Evolutionary conservation across 208 protist species (phyloP), one percentile per base, ranked within the genome.

Genomic region (Acanthamoeba lugdunensis): DNA sequence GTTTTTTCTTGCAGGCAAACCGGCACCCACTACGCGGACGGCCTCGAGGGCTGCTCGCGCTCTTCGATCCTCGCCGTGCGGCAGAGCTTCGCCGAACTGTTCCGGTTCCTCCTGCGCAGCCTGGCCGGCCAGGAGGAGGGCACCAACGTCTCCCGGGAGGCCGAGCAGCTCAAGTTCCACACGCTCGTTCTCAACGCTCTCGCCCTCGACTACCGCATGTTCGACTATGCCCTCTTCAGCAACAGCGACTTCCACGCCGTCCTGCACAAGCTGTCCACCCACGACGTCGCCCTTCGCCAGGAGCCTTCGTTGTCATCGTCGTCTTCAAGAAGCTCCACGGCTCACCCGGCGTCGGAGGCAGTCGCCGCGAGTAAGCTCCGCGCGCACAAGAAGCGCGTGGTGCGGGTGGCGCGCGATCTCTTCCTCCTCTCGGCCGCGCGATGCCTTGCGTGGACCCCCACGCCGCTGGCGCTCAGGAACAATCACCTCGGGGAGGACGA

Each of bases 11-110:
- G 52, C 41, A 87, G 79, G 28, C 79, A 65, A 87, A 87, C 79
- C 1, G 79, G 79, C 79, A 33, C 9, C 13, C 79, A 87, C 52
- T 87, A 87, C 52, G 28, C 63, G 23, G 79, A 87, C 25, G 79
- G 79, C 7, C 79, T 87, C 28, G 79, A 87, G 21, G 79, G 79
- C 50, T 87, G 79, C 48, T 87, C 79, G 21, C 79, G 79, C 18
- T 45, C 4, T 2, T 87, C 79, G 14, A 56, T 41, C 14, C 79
- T 87, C 16, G 50, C 79, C 4, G 79, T 87, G 79, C 79, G 79
- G 16, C 50, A 63, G 28, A 87, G 79, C n/a, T 87, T 87, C 52
- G 52, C 25, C 5, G 50, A 63, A 30, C 79, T 87, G 79, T 87
- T 87, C 79, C 14, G 37, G 8, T 87, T 87, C 79, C 79, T 87